Base-by-base conservation (phyloP, 75 land plant species). In the Picea sitchensis region DNA sequence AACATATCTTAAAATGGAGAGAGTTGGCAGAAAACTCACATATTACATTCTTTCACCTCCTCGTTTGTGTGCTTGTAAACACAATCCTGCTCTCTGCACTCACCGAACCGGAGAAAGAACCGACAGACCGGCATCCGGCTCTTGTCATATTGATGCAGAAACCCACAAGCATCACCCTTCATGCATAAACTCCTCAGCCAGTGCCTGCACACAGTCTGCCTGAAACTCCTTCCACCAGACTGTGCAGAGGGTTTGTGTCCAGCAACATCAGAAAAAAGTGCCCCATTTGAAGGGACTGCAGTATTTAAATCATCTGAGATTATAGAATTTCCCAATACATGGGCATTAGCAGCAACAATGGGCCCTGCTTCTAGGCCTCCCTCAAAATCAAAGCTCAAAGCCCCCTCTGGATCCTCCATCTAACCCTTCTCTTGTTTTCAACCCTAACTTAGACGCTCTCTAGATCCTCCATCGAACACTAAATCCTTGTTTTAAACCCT, bases 81-180 rank as follows among this genome's bases (percentile, higher is more conserved):
- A 73, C 99, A 98, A 75, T 98, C 99, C 84, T 91, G 98, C 90
- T 98, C 99, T 7, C 98, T 87, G 76, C 99, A 98, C 87, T 95
- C 99, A 0, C 99, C 99, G 69, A 80, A 93, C 72, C 89, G 75
- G 7, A 93, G 77, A 75, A 98, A 98, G 78, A 98, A 98, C 23
- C 99, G 88, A 68, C 99, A 98, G 14, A 98, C 83, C 2, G 99
- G 99, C 99, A 98, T 98, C 14, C 99, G 79, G 58, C 93, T 79
- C 90, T 94, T 95, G 65, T 98, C 99, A 67, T 89, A 93, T 88
- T 98, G 99, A 73, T 98, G 99, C 23, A 98, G 82, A 75, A 98
- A 98, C 2, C 99, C 99, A 73, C 99, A 98, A 18, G 92, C 95
- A n/a, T 95, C 94, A 2, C 99, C 99, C 80, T 98, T 98, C 99